Percentiles rank a stretch among this genome's conserved stretches.
These are phyloP conservation scores for Globisporangium echinulatum DNA, from an alignment of 352 stramenopile genomes.

Conservation along the genomic window DNA sequence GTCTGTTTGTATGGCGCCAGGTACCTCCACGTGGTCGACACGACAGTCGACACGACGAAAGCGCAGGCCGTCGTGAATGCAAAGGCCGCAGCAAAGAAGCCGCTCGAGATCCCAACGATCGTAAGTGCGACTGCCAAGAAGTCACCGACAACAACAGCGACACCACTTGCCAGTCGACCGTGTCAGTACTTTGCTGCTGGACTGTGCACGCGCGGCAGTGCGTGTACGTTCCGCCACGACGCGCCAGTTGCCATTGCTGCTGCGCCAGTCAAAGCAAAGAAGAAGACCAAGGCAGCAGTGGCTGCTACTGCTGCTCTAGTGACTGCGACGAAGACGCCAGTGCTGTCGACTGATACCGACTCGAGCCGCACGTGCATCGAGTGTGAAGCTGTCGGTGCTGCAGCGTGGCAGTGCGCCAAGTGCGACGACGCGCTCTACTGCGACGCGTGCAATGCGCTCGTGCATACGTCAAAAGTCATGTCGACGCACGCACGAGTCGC, in stretches of 20 bases:
- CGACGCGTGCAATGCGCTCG: slow-evolving; percentile 42
- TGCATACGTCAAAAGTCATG: slow-evolving; percentile 65
- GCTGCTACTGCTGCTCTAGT: neutral
- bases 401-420: slow-evolving; percentile 41
- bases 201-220: slow-evolving; percentile 40
- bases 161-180: slow-evolving; percentile 12
- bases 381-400: slow-evolving; percentile 41
- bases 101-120: neutral
- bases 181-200: slow-evolving; percentile 50
- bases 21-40: slow-evolving; percentile 5
- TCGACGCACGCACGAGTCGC: slow-evolving; percentile 37
- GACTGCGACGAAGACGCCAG: neutral
- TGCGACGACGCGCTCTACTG: slow-evolving; percentile 66
- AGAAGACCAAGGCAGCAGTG: slow-evolving; percentile 2
- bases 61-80: neutral
- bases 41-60: neutral
- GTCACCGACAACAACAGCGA: slow-evolving; percentile 12
- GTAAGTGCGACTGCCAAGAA: neutral
- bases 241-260: slow-evolving; percentile 2
- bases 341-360: slow-evolving; percentile 1
- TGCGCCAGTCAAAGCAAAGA: slow-evolving; percentile 1
- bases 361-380: slow-evolving; percentile 47
- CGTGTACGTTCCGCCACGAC: slow-evolving; percentile 42
- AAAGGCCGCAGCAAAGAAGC: neutral
- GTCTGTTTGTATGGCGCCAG: neutral